Evolutionary conservation across 148 eudicot species (phyloP), one percentile per base, ranked within the genome.

Genomic region (Hydrangea macrophylla): DNA sequence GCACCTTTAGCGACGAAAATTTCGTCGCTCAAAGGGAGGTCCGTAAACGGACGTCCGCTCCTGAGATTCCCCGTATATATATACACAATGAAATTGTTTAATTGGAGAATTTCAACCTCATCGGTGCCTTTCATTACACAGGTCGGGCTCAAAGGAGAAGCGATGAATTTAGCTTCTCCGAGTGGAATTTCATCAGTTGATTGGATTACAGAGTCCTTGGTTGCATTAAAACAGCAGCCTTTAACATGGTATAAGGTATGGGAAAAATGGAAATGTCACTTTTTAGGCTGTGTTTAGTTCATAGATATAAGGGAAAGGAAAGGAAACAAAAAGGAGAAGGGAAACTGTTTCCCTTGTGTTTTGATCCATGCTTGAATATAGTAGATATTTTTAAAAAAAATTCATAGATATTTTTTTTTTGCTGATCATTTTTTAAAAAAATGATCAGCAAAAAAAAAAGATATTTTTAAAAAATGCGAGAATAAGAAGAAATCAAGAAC

Each of bases 221-320:
- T 69, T 15, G 81, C 76, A 68, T 73, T 74, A 54, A 79, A 68
- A 65, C 85, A 76, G 40, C 86, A 72, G 67, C 92, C 98, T 24
- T 81, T 94, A 28, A 84, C 87, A 53, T 94, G 98, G 98, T 85
- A 90, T 66, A 94, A 88, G 98, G 98, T 94, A 86, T 9, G 24
- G 9, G 18, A 53, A 30, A 3, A 60, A 50, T 51, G 48, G 59
- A 66, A 23, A 15, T 48, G 0, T 22, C 7, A 7, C 45, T 66
- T 26, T 33, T 9, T 1, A 0, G 33, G 11, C 12, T 24, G 7
- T 54, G 2, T 32, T 50, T 32, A 7, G 31, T 35, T 24, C 23
- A n/a, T 55, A 66, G 17, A 9, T 6, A 20, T 33, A 17, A 1
- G 9, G 44, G 6, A 33, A 33, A 9, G 45, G 27, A 33, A 35